Evolutionary conservation across 2,329 filamentous ascomycete species (phyloP).

Genomic region (Diplodia corticola): DNA sequence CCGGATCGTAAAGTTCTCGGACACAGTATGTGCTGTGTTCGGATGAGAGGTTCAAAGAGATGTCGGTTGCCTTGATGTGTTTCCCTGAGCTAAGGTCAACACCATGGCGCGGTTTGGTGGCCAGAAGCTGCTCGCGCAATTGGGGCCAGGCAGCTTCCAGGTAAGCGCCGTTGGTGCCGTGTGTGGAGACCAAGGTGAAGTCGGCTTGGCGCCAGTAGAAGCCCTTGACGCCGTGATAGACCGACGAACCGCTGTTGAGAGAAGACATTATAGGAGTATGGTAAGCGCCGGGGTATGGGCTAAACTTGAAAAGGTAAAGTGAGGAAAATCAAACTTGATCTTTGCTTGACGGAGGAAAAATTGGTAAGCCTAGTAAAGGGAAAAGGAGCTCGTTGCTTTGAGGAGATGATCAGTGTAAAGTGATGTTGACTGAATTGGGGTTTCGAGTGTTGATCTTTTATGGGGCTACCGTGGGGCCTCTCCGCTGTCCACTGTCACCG

Average conservation of each 20-base stretch:
- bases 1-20: background rate
- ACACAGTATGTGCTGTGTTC: background rate
- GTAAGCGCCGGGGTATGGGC: background rate
- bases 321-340: background rate
- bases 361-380: background rate
- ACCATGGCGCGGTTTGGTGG: background rate
- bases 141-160: background rate
- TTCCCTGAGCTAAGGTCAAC: background rate
- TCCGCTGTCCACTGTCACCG: background rate
- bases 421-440: background rate
- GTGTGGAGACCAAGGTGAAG: slow-evolving; percentile 31
- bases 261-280: slow-evolving; percentile 29
- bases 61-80: background rate
- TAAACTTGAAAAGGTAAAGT: background rate
- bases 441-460: background rate
- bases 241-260: slow-evolving; percentile 34
- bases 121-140: background rate
- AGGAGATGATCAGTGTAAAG: background rate
- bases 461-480: background rate
- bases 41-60: background rate
- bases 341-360: background rate
- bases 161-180: slow-evolving; percentile 25
- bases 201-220: slow-evolving; percentile 33
- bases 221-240: slow-evolving; percentile 33
- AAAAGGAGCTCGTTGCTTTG: background rate